Evolutionary conservation across 176 grass and related monocot species (phyloP).

Genomic region (Puccinellia tenuiflora): DNA sequence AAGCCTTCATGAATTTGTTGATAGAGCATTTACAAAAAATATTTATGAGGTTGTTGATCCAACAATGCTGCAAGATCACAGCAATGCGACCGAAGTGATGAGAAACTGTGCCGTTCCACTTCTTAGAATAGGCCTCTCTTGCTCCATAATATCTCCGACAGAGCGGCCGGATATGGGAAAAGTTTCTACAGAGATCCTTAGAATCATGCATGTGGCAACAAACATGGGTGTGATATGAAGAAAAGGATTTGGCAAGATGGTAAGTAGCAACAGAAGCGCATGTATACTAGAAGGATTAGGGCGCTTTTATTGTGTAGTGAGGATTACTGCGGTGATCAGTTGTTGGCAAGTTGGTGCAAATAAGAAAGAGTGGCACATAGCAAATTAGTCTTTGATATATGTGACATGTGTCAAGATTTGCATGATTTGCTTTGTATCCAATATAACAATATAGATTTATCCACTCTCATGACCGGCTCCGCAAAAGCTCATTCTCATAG

Average conservation of each 20-base stretch:
- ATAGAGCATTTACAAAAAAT: neutral
- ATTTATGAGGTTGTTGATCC: neutral
- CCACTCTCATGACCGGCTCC: neutral
- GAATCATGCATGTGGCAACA: slow-evolving; percentile 18
- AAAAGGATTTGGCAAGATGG: neutral
- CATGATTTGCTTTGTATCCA: too few species aligned
- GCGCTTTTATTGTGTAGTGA: too few species aligned
- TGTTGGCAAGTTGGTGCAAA: too few species aligned
- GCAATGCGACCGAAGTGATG: neutral
- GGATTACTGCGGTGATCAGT: too few species aligned
- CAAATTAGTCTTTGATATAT: too few species aligned
- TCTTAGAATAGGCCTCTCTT: slow-evolving; percentile 20
- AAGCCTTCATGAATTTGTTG: neutral
- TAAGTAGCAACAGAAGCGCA: too few species aligned
- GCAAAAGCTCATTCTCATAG: neutral
- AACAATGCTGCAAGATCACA: neutral
- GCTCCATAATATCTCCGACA: slow-evolving; percentile 5
- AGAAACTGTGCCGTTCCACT: slow-evolving; percentile 24
- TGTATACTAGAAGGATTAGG: too few species aligned
- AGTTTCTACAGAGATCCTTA: slow-evolving; percentile 12
- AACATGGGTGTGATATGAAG: neutral
- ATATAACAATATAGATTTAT: neutral
- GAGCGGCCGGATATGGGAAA: slow-evolving; percentile 5
- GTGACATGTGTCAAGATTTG: too few species aligned
- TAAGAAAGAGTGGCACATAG: too few species aligned